Base-by-base conservation (phyloP, 164 flowering plant genomes). In the Stephania cephalantha region DNA sequence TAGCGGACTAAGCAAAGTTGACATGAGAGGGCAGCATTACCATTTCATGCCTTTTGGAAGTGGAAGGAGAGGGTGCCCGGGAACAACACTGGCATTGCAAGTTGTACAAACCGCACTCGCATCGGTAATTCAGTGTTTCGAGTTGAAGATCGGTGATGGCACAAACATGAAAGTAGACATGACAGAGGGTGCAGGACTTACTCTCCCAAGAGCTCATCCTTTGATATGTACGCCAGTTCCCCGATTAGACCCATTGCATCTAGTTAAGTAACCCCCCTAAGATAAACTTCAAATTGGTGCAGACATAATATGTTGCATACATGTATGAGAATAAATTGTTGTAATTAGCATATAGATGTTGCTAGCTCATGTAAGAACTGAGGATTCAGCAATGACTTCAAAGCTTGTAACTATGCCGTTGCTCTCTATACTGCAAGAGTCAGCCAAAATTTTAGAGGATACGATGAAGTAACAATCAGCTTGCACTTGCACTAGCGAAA, bases 1-100 rank as follows among this genome's bases (percentile, higher is more conserved):
- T 25, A 25, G 25, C 17, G 74, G 63, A 17, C 70, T 81, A 6
- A 69, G 25, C 4, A 18, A 53, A 45, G 22, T 74, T 29, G 81
- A 80, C 44, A 76, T 82, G 69, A 73, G 82, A 44, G 91, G 91
- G 3, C 85, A 85, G 7, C 81, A 86, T 75, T 90, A 80, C 52
- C 79, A 84, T 45, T 61, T 85, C 0, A 74, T 90, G 73, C 91
- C 89, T 0, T 90, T 84, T 70, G 91, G 91, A 3, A 78, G 82
- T 18, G 91, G 94, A 4, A 76, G 90, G 74, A 83, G 91, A 71
- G 81, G 79, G 10, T 88, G 93, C 78, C 86, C 89, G 5, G 91
- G 89, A 20, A 78, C 76, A 15, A 7, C 72, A 8, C 72, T 87
- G 22, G 91, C 83, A 3, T 53, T 87, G 71, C 81, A 73, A 22